Evolutionary conservation across 2,329 filamentous ascomycete species (phyloP).

Genomic region (Curvularia sp.): DNA sequence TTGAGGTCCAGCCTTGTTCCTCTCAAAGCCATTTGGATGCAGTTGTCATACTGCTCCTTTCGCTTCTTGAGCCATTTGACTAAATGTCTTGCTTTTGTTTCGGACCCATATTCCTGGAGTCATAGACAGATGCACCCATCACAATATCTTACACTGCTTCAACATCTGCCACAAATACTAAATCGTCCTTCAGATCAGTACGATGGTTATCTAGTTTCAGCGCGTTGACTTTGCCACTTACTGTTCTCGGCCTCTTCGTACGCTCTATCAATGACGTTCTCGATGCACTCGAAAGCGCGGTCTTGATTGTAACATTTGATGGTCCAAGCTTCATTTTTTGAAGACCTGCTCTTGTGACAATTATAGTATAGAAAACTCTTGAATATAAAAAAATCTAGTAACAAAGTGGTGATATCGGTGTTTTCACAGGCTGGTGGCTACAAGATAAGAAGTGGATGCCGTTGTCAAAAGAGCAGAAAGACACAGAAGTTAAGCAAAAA

Average conservation of each 20-base stretch:
- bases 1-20: not conserved
- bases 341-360: not conserved
- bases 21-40: not conserved
- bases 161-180: constrained; percentile 12
- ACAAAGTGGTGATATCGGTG: not conserved
- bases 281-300: not conserved
- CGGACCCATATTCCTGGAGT: not conserved
- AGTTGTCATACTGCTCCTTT: not conserved
- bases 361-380: not conserved
- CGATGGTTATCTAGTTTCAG: not conserved
- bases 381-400: not conserved
- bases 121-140: not conserved
- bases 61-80: not conserved
- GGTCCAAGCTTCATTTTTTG: not conserved
- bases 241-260: constrained; percentile 6
- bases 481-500: not conserved
- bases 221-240: not conserved
- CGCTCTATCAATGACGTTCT: not conserved
- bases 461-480: not conserved
- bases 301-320: not conserved
- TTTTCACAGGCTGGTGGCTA: not conserved
- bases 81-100: not conserved
- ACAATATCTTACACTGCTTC: constrained; percentile 9
- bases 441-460: not conserved
- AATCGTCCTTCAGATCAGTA: not conserved